Conservation (phyloP, 2,329 filamentous ascomycete species). For the Xylariales sp. region DNA sequence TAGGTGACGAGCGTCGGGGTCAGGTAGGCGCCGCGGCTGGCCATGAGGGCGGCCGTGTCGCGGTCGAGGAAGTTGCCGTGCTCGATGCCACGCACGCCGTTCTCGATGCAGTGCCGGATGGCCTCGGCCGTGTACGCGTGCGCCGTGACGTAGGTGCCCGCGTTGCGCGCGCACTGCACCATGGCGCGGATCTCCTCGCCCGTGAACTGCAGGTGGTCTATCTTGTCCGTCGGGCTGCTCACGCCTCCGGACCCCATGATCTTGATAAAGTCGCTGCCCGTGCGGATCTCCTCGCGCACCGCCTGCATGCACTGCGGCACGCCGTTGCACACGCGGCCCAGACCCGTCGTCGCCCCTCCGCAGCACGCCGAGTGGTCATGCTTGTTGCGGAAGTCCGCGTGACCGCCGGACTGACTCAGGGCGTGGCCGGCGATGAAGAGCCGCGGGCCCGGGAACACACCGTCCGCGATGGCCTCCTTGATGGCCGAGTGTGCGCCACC, state of each 20-base stretch:
- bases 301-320: conserved; percentile 44
- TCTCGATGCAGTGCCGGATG: conserved; percentile 45
- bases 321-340: conserved; percentile 43
- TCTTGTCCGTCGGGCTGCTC: conserved; percentile 42
- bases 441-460: conserved; percentile 42
- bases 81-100: conserved; percentile 47
- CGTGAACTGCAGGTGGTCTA: conserved; percentile 49
- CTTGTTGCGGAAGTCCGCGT: conserved; percentile 39
- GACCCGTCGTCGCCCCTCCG: conserved; percentile 31
- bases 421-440: conserved; percentile 46
- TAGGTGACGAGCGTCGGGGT: conserved; percentile 50
- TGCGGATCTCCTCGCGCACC: conserved; percentile 44
- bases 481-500: conserved; percentile 45
- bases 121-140: conserved; percentile 48
- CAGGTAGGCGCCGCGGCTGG: conserved; percentile 38
- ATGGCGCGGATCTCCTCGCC: conserved; percentile 48
- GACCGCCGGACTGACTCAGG: conserved; percentile 48
- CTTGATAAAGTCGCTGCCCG: conserved; percentile 51
- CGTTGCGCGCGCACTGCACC: conserved; percentile 37
- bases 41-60: conserved; percentile 41
- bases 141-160: conserved; percentile 46
- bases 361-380: conserved; percentile 41
- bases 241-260: conserved; percentile 53
- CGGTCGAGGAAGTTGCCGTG: conserved; percentile 33
- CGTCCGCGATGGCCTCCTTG: conserved; percentile 44